Conservation (phyloP, 2,329 filamentous ascomycete species). For the Alternaria angustiovoidea region DNA sequence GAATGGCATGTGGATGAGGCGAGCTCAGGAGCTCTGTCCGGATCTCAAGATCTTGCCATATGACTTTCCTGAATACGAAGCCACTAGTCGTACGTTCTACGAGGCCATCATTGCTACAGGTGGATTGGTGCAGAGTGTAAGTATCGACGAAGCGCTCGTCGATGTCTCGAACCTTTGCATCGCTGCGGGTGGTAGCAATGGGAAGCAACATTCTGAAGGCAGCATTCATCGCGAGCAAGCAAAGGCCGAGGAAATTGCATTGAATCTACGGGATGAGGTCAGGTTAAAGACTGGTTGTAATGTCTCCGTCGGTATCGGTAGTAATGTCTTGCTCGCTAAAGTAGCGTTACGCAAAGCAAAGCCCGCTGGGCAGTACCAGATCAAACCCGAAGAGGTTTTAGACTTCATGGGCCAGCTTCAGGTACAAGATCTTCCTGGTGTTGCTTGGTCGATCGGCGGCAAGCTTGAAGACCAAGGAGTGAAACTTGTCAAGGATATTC, state of each 20-base stretch:
- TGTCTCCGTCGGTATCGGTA: conserved; percentile 91
- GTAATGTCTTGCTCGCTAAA: conserved; percentile 90
- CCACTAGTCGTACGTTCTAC: conserved; percentile 88
- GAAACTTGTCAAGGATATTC: conserved; percentile 82
- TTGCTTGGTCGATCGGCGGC: conserved; percentile 87
- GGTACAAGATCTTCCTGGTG: conserved; percentile 85
- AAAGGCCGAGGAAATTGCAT: conserved; percentile 76
- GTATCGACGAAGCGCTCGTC: conserved; percentile 91
- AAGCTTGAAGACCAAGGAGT: conserved; percentile 90
- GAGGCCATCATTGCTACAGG: conserved; percentile 80
- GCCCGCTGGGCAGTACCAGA: conserved; percentile 88
- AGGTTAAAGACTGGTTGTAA: conserved; percentile 80
- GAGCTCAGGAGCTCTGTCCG: conserved; percentile 81
- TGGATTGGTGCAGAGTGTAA: conserved; percentile 92
- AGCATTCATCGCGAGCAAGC: conserved; percentile 80
- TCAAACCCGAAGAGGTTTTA: conserved; percentile 81
- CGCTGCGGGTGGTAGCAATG: conserved; percentile 70
- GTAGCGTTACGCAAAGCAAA: conserved; percentile 91
- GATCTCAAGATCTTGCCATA: conserved; percentile 91
- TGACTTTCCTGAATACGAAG: conserved; percentile 93
- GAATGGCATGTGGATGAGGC: conserved; percentile 99
- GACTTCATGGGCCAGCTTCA: conserved; percentile 79
- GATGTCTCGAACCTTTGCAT: conserved; percentile 80
- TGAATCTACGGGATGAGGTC: conserved; percentile 71
- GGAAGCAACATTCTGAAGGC: conserved; percentile 69